Evolutionary conservation across 805 yeast genomes (phyloP), one percentile per base, ranked within the genome.

Genomic region (Kodamaea fukazawae): DNA sequence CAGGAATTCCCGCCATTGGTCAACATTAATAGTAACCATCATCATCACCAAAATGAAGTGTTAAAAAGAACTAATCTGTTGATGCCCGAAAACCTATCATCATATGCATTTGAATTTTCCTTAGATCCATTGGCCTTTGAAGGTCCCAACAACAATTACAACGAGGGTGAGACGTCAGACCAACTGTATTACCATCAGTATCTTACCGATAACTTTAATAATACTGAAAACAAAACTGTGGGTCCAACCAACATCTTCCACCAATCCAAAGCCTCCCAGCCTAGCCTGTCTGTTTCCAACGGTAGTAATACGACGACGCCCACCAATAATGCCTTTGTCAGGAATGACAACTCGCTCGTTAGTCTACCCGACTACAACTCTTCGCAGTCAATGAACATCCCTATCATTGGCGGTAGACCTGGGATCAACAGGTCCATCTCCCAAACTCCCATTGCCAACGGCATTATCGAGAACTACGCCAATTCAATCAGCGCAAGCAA

Each of bases 51-150:
- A 20, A 20, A 25, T 33, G 29, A 20, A 8, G 23, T 20, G 8
- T 20, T 20, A 20, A 20, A 20, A 20, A 20, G 23, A 20, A 20
- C 23, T 6, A 20, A 20, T 23, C 36, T 4, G 29, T 23, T 25
- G 13, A 26, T 22, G 22, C 30, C 40, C 23, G 22, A 13, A 26
- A 32, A 11, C 4, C 46, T 46, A 39, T 43, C 49, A 7, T 31
- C 40, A n/a, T 40, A 35, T 5, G 34, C 34, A 12, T 61, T 47
- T 40, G 50, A 53, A 15, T 74, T 74, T 43, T 54, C 69, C 34
- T 58, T 73, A 20, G 75, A 72, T 43, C 76, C 78, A 3, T 53
- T 73, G 42, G 76, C 76, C 0, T 66, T 70, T 42, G 80, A 75
- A 38, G 77, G 75, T 5, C 66, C 71, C 47, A 60, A 47, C 42